Conservation (phyloP, 768 basidiomycete genomes). For the Xanthoconium stramineum region DNA sequence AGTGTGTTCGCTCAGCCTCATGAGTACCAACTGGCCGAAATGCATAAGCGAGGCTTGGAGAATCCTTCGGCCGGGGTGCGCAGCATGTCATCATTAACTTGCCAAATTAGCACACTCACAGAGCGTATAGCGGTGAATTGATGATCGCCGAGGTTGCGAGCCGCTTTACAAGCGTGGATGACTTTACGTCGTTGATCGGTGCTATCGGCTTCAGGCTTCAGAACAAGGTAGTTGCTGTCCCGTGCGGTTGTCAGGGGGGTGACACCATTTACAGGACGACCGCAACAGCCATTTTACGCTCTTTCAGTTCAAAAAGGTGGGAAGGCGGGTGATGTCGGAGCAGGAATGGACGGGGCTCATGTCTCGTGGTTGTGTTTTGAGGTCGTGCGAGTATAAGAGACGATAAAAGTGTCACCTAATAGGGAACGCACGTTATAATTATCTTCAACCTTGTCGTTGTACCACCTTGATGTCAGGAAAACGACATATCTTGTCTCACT, state of each 20-base stretch:
- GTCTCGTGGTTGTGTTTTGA: slow-evolving; percentile 56
- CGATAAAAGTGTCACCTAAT: slow-evolving; percentile 38
- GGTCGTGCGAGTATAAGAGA: slow-evolving; percentile 92
- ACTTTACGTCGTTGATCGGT: slow-evolving; percentile 60
- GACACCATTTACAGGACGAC: slow-evolving; percentile 53
- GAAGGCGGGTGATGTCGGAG: slow-evolving; percentile 44
- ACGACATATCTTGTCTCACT: slow-evolving; percentile 62
- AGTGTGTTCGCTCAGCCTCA: slow-evolving; percentile 92
- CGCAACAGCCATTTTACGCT: slow-evolving; percentile 82
- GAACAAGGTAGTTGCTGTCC: slow-evolving; percentile 50
- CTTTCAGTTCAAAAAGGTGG: slow-evolving; percentile 72
- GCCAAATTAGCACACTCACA: slow-evolving; percentile 7
- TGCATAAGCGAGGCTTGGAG: slow-evolving; percentile 89
- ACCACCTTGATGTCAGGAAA: slow-evolving; percentile 29
- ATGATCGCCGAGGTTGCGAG: slow-evolving; percentile 90
- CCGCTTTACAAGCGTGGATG: slow-evolving; percentile 66
- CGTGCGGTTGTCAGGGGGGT: background rate
- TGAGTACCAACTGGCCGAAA: slow-evolving; percentile 95
- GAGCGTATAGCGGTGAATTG: slow-evolving; percentile 60
- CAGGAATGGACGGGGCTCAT: slow-evolving; percentile 60
- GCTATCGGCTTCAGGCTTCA: slow-evolving; percentile 72
- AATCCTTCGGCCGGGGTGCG: slow-evolving; percentile 78
- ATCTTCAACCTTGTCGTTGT: background rate
- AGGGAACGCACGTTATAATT: background rate
- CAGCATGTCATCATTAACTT: slow-evolving; percentile 11